Conservation (phyloP, 164 flowering plant genomes). For the Vitis rupestris region DNA sequence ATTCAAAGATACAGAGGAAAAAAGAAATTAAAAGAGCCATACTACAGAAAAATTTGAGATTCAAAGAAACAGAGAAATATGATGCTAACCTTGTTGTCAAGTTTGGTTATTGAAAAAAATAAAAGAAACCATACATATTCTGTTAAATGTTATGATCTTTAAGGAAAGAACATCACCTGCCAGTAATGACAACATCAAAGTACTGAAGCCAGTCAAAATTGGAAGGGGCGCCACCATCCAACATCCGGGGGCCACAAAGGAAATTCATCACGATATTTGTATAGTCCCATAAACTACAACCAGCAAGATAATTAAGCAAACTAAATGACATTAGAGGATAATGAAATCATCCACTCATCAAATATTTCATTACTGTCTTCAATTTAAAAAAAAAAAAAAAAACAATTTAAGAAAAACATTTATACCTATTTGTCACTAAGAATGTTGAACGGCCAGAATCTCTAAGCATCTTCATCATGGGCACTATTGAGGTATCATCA, state of each 20-base stretch:
- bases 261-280: constrained; percentile 95
- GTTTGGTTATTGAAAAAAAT: not conserved
- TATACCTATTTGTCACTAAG: constrained; percentile 93
- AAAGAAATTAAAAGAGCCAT: not conserved
- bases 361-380: too few species aligned
- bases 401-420: not conserved
- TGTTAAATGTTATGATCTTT: not conserved
- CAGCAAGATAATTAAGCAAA: constrained; percentile 3
- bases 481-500: constrained; percentile 75
- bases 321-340: too few species aligned
- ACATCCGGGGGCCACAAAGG: constrained; percentile 53
- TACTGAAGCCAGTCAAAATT: constrained; percentile 84
- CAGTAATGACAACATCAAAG: constrained; percentile 94
- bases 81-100: not conserved
- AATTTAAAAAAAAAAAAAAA: not conserved
- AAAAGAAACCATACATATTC: not conserved
- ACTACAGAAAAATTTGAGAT: not conserved
- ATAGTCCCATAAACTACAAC: constrained; percentile 95
- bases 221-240: constrained; percentile 33
- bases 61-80: not conserved
- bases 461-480: constrained; percentile 89
- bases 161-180: constrained; percentile 62
- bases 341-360: too few species aligned
- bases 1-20: not conserved
- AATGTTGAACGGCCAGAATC: constrained; percentile 90